These are phyloP conservation scores for Leptosphaerulina australis DNA, from an alignment of 2,329 filamentous ascomycete genomes.

Conservation along the genomic window DNA sequence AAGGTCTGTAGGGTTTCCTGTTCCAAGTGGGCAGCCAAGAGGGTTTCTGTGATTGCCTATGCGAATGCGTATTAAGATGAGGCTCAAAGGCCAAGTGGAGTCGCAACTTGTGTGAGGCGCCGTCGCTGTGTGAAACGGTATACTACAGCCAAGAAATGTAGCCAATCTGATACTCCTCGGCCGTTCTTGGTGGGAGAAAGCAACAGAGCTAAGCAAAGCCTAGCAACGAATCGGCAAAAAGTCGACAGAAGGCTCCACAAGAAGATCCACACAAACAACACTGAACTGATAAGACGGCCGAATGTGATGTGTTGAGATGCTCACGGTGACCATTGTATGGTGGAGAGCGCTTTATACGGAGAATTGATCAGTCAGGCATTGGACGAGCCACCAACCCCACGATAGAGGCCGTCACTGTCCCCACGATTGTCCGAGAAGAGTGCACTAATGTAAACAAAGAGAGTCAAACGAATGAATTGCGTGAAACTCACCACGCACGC, in stretches of 20 bases:
- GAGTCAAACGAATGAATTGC: constrained; percentile 15
- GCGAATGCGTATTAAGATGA: constrained; percentile 14
- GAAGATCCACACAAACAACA: constrained; percentile 8
- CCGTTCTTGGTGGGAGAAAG: constrained; percentile 15
- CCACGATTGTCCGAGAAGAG: constrained; percentile 11
- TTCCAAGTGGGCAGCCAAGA: constrained; percentile 25
- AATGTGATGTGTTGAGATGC: constrained; percentile 12
- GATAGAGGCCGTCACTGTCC: constrained; percentile 4
- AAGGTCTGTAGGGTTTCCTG: constrained; percentile 11
- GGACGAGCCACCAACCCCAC: constrained; percentile 16
- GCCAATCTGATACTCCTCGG: constrained; percentile 14
- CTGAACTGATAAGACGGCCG: constrained; percentile 13
- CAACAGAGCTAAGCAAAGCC: constrained; percentile 19
- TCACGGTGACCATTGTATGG: constrained; percentile 13
- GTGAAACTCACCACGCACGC: constrained; percentile 10
- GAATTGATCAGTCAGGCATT: constrained; percentile 3
- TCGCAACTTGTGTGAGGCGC: constrained; percentile 26
- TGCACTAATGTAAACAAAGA: constrained; percentile 9
- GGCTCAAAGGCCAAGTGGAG: constrained; percentile 27
- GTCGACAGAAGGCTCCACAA: constrained; percentile 12
- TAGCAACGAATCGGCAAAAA: constrained; percentile 16
- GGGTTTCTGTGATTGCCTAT: constrained; percentile 12
- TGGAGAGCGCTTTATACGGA: constrained; percentile 14
- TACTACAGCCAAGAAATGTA: constrained; percentile 26
- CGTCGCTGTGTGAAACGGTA: constrained; percentile 31